These are phyloP conservation scores for Skeletonema tropicum DNA, from an alignment of 108 stramenopile genomes.

Conservation along the genomic window DNA sequence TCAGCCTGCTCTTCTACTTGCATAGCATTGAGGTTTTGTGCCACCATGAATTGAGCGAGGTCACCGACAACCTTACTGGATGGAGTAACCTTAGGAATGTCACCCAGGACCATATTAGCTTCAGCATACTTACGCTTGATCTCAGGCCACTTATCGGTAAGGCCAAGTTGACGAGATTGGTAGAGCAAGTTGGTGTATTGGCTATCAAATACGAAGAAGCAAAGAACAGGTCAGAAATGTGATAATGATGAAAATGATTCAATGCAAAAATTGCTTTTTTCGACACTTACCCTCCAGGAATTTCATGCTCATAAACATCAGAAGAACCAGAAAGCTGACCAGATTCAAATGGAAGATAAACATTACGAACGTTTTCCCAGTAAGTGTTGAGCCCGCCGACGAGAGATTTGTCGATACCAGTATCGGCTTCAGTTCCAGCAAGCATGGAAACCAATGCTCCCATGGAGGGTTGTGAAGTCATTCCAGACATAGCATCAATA, in stretches of 20 bases:
- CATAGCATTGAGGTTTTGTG: slow-evolving; percentile 58
- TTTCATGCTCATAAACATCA: slow-evolving; percentile 85
- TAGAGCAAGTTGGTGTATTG: slow-evolving; percentile 88
- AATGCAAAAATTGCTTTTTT: neutral
- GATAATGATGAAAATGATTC: neutral
- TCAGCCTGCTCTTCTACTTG: slow-evolving; percentile 68
- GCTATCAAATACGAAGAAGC: neutral
- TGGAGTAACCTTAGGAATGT: slow-evolving; percentile 89
- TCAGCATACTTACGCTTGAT: slow-evolving; percentile 79
- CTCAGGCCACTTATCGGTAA: slow-evolving; percentile 72
- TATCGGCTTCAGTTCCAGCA: slow-evolving; percentile 80
- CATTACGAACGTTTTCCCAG: slow-evolving; percentile 88
- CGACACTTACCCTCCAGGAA: slow-evolving; percentile 60
- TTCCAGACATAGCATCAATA: slow-evolving; percentile 90
- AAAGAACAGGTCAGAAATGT: neutral
- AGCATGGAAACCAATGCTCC: slow-evolving; percentile 88
- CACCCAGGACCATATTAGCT: slow-evolving; percentile 79
- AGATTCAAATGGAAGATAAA: slow-evolving; percentile 95
- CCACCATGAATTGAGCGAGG: slow-evolving; percentile 87
- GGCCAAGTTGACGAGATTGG: slow-evolving; percentile 77
- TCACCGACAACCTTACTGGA: slow-evolving; percentile 88
- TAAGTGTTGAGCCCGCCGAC: slow-evolving; percentile 76
- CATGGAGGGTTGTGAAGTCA: slow-evolving; percentile 93
- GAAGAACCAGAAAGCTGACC: slow-evolving; percentile 83
- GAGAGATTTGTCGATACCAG: slow-evolving; percentile 71